These are phyloP conservation scores for Nissolia schottii DNA, from an alignment of 306 rosid genomes.

Conservation along the genomic window DNA sequence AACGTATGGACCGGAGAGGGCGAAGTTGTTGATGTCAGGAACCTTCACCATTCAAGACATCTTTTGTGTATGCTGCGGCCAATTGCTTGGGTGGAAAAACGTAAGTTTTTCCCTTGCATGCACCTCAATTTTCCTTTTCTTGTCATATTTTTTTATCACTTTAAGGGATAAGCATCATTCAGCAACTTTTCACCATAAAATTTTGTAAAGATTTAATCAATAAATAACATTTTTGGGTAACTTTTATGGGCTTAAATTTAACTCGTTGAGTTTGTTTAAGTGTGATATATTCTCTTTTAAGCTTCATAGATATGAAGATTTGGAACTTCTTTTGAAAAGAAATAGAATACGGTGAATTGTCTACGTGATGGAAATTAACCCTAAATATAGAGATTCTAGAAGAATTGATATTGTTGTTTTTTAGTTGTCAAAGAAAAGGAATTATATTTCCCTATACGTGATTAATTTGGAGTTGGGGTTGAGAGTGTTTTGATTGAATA, in stretches of 20 bases:
- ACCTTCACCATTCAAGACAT: conserved; percentile 78
- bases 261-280: not conserved
- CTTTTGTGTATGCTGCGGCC: conserved; percentile 80
- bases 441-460: not conserved
- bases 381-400: not conserved
- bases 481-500: conserved; percentile 2
- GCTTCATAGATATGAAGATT: not conserved
- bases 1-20: conserved; percentile 56
- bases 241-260: not conserved
- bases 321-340: not conserved
- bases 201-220: not conserved
- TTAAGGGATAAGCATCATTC: not conserved
- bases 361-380: not conserved
- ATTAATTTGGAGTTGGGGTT: not conserved
- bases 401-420: not conserved
- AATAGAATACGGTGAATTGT: not conserved
- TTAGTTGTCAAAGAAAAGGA: not conserved
- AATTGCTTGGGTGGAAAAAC: conserved; percentile 90
- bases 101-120: conserved; percentile 41
- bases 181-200: conserved; percentile 1
- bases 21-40: conserved; percentile 64
- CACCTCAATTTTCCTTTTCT: not conserved
- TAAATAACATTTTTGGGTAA: not conserved
- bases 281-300: not conserved
- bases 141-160: conserved; percentile 8